Base-by-base conservation (phyloP, 768 basidiomycete genomes). In the Xerocomellus chrysenteron region DNA sequence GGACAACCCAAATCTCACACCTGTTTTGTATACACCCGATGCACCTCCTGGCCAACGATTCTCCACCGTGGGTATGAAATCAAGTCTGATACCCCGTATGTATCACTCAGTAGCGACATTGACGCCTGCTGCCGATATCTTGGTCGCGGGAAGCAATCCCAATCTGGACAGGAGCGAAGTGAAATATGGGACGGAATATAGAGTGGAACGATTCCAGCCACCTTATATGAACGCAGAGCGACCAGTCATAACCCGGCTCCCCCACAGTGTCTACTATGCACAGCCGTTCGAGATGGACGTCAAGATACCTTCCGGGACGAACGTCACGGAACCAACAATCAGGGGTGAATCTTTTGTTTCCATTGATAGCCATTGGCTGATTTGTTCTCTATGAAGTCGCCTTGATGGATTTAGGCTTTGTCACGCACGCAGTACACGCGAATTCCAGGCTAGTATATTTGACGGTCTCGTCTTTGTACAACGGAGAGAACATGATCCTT, bases 81-180 rank as follows among this genome's bases (percentile, higher is more conserved):
- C 80, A 1, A 90, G 87, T 66, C 53, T 74, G 24, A 90, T 92
- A 57, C 84, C 91, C 17, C 73, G 91, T 50, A 63, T 93, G 70
- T 93, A 92, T 65, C 90, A 92, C 65, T 92, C 89, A n/a, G 83
- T 88, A 1, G 91, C 90, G 45, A 90, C 86, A 16, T 72, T 92
- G 64, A 87, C 88, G 9, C 90, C 90, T 8, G 75, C 73, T 32
- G 91, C 85, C 4, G 79, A 81, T 50, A 71, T 92, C 48, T 83
- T 92, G 85, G 83, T 93, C 54, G 85, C 90, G 19, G 90, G 90
- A 35, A 90, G 89, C 57, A 92, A 91, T 65, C 91, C 91, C 26
- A 92, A 92, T 70, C 70, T 92, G 56, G 90, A 92, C 69, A 75
- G 88, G 50, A 90, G 86, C 62, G 86, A 84, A 62, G 63, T 82